Evolutionary conservation across 2,329 filamentous ascomycete genomes (phyloP), one percentile per base, ranked within the genome.

Genomic region (Shiraia bambusicola): DNA sequence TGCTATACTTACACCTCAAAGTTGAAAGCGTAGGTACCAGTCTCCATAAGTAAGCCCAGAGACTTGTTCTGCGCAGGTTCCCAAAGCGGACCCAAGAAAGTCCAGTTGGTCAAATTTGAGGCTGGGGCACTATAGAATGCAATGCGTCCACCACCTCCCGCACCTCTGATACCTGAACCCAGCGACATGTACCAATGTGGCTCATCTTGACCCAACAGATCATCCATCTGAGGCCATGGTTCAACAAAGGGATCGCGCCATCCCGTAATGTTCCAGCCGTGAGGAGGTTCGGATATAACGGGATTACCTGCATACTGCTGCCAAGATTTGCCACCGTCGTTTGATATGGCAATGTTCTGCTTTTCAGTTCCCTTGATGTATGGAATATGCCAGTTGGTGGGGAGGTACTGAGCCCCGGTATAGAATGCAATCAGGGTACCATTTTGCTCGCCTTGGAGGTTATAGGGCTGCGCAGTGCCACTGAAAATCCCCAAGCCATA

Each of bases 401-500:
- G 74, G 2, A 76, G 61, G 6, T 70, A 54, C 6, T 66, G 68
- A 3, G 75, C 72, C 2, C 71, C 72, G 2, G 75, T 77, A 58
- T 77, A 77, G 43, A 76, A 71, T 11, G 68, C 54, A 10, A 73
- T 63, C 2, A 76, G 65, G 5, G 72, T 72, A 28, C 72, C 73
- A 46, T 76, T 68, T 28, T 67, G 53, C 42, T 75, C 69, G 24
- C 75, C 76, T 3, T 69, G 50, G 0, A 75, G 57, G 10, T 76
- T 77, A 6, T 76, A 72, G 1, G 77, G 72, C 46, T 74, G 70
- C 3, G 70, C 69, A 27, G 74, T 76, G 3, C 77, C 77, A 4
- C 72, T 76, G 56, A 80, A 80, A 24, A 79, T 73, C 1, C 77
- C 76, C 10, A 78, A 64, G 2, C 72, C 67, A 42, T 80, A 74